Conservation (phyloP, 129 eudicot genomes). For the Flaveria robusta region DNA sequence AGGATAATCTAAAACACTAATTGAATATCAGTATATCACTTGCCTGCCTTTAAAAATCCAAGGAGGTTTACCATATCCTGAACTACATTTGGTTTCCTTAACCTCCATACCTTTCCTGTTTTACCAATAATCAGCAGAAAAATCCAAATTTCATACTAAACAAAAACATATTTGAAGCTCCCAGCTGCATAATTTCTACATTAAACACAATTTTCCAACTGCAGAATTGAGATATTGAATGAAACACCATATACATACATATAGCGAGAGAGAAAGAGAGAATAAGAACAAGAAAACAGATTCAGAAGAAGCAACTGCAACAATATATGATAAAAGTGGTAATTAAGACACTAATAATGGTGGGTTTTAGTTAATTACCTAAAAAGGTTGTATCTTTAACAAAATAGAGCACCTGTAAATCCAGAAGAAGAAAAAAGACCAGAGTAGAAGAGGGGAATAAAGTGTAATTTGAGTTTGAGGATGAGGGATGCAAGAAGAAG, state of each 20-base stretch:
- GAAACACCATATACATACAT: background rate
- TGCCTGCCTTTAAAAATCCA: constrained; percentile 95
- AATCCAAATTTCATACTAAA: background rate
- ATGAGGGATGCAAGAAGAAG: constrained; percentile 22
- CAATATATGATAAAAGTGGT: background rate
- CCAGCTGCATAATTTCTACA: constrained; percentile 10
- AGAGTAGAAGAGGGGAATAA: constrained; percentile 15
- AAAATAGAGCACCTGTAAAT: constrained; percentile 19
- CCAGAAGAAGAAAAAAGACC: constrained; percentile 2
- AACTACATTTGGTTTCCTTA: constrained; percentile 44
- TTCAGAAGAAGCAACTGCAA: constrained; percentile 12
- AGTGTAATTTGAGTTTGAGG: constrained; percentile 18
- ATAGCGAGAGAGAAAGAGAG: background rate
- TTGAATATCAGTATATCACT: constrained; percentile 30
- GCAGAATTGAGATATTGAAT: background rate
- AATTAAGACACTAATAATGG: background rate
- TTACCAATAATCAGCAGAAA: background rate
- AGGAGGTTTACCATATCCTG: constrained; percentile 74
- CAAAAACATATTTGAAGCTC: constrained; percentile 1
- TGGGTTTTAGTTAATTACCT: constrained; percentile 24
- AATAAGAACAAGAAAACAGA: background rate
- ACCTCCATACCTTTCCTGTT: constrained; percentile 46
- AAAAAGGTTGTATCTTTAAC: constrained; percentile 19
- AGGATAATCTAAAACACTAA: background rate
- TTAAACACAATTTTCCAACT: background rate